Conservation (phyloP, 768 basidiomycete species). For the Calocera cornea region DNA sequence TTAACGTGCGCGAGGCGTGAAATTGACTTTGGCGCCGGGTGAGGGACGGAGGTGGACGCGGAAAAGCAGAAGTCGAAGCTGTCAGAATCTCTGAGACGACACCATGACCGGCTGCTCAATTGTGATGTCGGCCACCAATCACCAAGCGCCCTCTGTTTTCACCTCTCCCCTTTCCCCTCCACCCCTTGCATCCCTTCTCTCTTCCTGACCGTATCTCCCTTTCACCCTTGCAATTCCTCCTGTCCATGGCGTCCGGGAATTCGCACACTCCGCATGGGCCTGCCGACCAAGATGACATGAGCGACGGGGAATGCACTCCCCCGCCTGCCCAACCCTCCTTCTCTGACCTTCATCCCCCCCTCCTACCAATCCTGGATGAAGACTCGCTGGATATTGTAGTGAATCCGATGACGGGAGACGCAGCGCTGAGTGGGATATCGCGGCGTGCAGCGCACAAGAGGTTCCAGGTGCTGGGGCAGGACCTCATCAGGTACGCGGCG, state of each 20-base stretch:
- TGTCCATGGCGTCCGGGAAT: neutral
- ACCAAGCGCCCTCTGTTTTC: no score
- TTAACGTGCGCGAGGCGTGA: no score
- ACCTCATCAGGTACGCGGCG: neutral
- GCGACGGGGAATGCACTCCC: neutral
- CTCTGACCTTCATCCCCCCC: neutral
- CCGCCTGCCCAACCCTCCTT: neutral
- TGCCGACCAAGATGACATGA: neutral
- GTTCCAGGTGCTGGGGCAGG: neutral
- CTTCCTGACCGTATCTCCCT: neutral
- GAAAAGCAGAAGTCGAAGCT: no score
- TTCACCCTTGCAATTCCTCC: neutral
- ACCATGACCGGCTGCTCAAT: no score
- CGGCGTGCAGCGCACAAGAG: neutral
- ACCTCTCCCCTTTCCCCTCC: no score
- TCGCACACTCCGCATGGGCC: neutral
- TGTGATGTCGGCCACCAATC: no score
- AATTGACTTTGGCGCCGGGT: no score
- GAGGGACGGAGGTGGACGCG: no score
- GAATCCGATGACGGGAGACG: neutral
- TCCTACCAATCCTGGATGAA: neutral
- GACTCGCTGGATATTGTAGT: neutral
- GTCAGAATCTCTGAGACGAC: no score
- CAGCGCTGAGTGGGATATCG: neutral
- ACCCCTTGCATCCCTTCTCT: no score